Conservation (phyloP, 2,329 filamentous ascomycete species). For the Bipolaris cookei region DNA sequence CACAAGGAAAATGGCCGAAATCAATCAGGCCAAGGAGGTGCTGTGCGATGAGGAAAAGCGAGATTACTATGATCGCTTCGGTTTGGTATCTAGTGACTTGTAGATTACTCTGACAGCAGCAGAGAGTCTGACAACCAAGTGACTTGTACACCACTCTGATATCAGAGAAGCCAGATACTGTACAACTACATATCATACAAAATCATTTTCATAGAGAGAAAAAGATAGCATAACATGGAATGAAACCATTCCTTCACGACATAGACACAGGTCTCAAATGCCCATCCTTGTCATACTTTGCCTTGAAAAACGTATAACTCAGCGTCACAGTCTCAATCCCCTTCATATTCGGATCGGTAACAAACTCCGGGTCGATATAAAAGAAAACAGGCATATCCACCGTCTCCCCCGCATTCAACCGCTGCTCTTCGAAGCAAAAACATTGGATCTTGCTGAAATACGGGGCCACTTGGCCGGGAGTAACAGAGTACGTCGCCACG, state of each 20-base stretch:
- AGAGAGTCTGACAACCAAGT: no score
- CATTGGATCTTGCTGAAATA: slow-evolving; percentile 99
- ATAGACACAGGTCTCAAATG: slow-evolving; percentile 65
- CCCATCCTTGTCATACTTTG: slow-evolving; percentile 82
- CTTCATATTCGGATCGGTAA: slow-evolving; percentile 90
- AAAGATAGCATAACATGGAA: no score
- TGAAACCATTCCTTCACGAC: slow-evolving; percentile 20
- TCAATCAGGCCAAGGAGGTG: slow-evolving; percentile 31
- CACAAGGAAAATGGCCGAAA: slow-evolving; percentile 31
- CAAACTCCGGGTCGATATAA: slow-evolving; percentile 95
- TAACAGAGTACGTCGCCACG: slow-evolving; percentile 96
- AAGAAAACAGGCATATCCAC: slow-evolving; percentile 99
- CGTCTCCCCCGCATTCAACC: slow-evolving; percentile 91
- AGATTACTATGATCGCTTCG: slow-evolving; percentile 28
- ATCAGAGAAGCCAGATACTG: neutral
- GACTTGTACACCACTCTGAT: no score
- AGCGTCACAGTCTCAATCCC: slow-evolving; percentile 94
- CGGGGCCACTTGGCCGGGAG: slow-evolving; percentile 90
- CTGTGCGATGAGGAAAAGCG: slow-evolving; percentile 20
- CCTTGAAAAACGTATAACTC: slow-evolving; percentile 98
- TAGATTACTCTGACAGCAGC: no score
- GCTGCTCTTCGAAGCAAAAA: slow-evolving; percentile 97
- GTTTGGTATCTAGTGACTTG: neutral
- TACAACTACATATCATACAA: slow-evolving; percentile 2
- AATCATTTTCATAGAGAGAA: neutral